These are phyloP conservation scores for Nicotiana sylvestris DNA, from an alignment of 257 asterid genomes.

Conservation along the genomic window DNA sequence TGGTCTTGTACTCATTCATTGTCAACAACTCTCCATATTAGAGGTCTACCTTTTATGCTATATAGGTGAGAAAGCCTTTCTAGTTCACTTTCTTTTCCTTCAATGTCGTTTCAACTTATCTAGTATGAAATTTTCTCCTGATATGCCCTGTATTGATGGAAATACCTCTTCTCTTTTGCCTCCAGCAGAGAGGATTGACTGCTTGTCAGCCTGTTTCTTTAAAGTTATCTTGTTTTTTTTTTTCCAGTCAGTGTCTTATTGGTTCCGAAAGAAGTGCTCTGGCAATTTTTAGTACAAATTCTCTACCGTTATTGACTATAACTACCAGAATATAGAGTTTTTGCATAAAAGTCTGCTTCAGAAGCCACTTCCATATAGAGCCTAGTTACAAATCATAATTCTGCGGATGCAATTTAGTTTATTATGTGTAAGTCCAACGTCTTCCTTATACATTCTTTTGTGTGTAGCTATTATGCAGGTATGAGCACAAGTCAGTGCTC, in stretches of 20 bases:
- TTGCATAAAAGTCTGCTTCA: background rate
- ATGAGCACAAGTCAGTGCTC: slow-evolving; percentile 74
- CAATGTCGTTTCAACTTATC: background rate
- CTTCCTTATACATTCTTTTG: background rate
- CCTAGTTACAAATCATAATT: background rate
- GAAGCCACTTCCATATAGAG: background rate
- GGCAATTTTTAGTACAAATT: background rate
- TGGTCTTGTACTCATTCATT: background rate
- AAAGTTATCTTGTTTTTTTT: background rate
- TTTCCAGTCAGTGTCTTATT: background rate
- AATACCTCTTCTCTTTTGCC: background rate
- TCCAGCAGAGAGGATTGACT: background rate
- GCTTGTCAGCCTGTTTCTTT: background rate
- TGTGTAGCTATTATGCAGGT: slow-evolving; percentile 81
- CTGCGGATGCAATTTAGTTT: background rate
- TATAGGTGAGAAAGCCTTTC: background rate
- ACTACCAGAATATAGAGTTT: background rate
- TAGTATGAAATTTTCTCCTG: background rate
- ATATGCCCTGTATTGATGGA: background rate
- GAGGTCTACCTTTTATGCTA: background rate
- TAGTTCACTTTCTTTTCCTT: slow-evolving; percentile 8
- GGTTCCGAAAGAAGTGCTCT: background rate
- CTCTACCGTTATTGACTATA: background rate
- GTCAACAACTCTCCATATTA: background rate
- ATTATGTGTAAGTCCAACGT: background rate